phyloP scores from a whole-genome alignment of 768 basidiomycete genomes.

The Ramaria rubella region DNA sequence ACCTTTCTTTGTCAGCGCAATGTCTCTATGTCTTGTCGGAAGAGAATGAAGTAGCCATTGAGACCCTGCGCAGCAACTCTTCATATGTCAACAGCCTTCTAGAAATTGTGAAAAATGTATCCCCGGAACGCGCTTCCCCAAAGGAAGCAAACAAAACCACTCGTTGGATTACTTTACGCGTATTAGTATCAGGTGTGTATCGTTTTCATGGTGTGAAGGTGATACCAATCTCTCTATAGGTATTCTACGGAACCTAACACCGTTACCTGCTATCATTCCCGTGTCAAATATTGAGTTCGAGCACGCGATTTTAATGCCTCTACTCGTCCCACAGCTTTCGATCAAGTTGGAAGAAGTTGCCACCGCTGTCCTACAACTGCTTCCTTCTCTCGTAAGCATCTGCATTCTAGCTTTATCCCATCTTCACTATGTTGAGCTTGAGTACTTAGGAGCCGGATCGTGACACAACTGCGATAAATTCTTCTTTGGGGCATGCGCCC shows the following conservation, averaged over 20 bases:
- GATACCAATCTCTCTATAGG: too few relatives aligned
- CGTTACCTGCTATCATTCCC: constrained; percentile 61
- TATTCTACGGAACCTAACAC: constrained; percentile 69
- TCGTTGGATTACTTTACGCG: constrained; percentile 45
- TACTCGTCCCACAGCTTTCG: constrained; percentile 59
- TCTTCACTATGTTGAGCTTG: background rate
- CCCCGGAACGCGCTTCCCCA: constrained; percentile 16
- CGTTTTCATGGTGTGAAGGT: background rate
- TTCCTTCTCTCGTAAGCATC: constrained; percentile 33
- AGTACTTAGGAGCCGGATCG: constrained; percentile 25
- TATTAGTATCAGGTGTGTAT: constrained; percentile 63
- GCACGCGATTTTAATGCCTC: constrained; percentile 63
- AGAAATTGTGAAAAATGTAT: constrained; percentile 43
- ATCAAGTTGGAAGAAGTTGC: constrained; percentile 22
- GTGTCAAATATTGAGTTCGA: constrained; percentile 62
- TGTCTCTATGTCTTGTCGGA: constrained; percentile 90
- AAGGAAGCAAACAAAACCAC: constrained; percentile 36
- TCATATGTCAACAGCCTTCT: constrained; percentile 60
- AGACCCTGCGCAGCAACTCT: constrained; percentile 55
- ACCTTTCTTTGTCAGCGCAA: constrained; percentile 49
- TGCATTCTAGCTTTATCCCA: background rate
- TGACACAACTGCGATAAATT: constrained; percentile 47
- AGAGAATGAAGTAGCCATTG: constrained; percentile 72
- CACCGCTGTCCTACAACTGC: constrained; percentile 43
- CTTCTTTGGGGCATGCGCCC: constrained; percentile 58